phyloP scores from a whole-genome alignment of 2,329 filamentous ascomycete genomes.

The Cordyceps fumosorosea region DNA sequence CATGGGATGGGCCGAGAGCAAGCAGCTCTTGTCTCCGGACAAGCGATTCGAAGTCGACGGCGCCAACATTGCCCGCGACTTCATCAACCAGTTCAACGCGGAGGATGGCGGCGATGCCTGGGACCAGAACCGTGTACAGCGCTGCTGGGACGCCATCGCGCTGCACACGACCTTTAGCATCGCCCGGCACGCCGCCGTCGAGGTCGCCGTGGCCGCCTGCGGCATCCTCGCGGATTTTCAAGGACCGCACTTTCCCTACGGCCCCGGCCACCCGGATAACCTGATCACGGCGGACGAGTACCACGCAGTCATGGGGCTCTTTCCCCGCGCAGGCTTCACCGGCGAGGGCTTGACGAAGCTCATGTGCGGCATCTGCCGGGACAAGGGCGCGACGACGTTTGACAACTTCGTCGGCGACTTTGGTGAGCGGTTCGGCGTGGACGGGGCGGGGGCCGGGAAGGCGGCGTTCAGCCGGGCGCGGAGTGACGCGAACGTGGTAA shows the following conservation, averaged over 20 bases:
- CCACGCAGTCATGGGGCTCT: slow-evolving; percentile 1
- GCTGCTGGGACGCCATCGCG: slow-evolving; percentile 15
- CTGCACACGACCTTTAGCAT: slow-evolving; percentile 15
- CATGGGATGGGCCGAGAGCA: slow-evolving; percentile 15
- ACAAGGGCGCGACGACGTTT: slow-evolving; percentile 13
- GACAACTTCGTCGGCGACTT: slow-evolving; percentile 10
- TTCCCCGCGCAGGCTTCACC: slow-evolving; percentile 12
- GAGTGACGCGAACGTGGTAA: not conserved
- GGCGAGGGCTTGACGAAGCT: slow-evolving; percentile 5
- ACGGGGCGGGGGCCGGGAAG: not conserved
- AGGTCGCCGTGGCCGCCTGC: slow-evolving; percentile 8
- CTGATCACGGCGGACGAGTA: slow-evolving; percentile 13
- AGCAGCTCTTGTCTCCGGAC: slow-evolving; percentile 8
- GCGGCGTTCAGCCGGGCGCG: not conserved
- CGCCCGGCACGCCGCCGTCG: slow-evolving; percentile 8
- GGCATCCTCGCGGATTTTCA: slow-evolving; percentile 13
- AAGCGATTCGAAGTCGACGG: slow-evolving; percentile 17
- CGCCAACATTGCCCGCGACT: slow-evolving; percentile 14
- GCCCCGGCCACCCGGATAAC: not conserved
- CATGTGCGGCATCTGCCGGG: slow-evolving; percentile 13
- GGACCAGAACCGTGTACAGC: slow-evolving; percentile 11
- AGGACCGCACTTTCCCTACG: slow-evolving; percentile 11
- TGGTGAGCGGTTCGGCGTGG: not conserved
- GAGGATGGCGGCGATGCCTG: not conserved
- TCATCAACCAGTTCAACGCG: not conserved